Evolutionary conservation across 1,284 basidiomycete genomes (phyloP), one percentile per base, ranked within the genome.

Genomic region (Ustilago tritici): DNA sequence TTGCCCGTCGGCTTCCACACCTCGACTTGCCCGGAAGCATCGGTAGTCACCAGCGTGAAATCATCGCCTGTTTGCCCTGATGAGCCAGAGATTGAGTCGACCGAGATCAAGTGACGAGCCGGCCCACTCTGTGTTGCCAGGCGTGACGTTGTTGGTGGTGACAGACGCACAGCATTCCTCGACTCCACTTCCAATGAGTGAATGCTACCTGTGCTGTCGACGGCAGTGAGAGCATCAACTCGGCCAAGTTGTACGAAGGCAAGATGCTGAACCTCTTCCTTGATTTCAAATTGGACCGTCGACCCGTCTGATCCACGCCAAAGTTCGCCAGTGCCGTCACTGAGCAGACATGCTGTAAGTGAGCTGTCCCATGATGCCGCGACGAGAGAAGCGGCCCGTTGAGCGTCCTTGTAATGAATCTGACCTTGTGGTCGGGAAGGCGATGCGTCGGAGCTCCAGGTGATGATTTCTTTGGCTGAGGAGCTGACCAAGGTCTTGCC

Each of bases 401-500:
- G 8, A 15, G 50, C 40, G 10, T 36, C 43, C 7, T 38, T 60
- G n/a, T 23, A 67, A 32, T 65, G 58, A 31, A 73, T 61, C 9
- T 52, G 55, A 19, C 55, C 43, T 40, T 23, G 32, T 14, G 64
- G 38, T 7, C 23, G 46, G 1, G 34, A 10, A 2, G n/a, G 14
- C 3, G 61, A 57, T 31, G 52, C 41, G 7, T 64, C 55, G 23
- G 40, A 53, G 12, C 34, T 34, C 76, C 76, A 78, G 14, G 19
- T 31, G 32, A 78, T 59, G 4, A 68, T 47, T 31, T 74, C 68
- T n/a, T 53, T 54, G 12, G 65, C 40, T 10, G 76, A 64, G n/a
- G 60, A 56, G 54, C 76, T 74, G n/a, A 70, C 2, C 23, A 78
- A 40, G 2, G 49, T 31, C 11, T 19, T 64, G 6, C 76, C 76